A percentile compares a stretch with the other conserved stretches of the same genome.
phyloP scores from a whole-genome alignment of 345 rosid species.

The Combretum micranthum region DNA sequence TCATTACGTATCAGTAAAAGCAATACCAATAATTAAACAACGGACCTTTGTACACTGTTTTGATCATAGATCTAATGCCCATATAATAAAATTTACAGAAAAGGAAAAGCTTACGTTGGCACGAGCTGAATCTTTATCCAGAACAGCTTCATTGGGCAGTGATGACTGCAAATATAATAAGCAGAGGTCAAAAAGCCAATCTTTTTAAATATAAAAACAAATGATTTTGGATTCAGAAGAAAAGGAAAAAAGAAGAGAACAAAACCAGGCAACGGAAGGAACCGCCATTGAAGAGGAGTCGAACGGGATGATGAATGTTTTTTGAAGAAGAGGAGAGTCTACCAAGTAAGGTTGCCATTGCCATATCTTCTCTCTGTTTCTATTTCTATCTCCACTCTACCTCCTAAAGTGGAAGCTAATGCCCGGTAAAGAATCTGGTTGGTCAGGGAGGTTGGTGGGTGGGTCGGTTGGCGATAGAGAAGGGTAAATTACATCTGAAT shows the following conservation, averaged over 20 bases:
- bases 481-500: no score
- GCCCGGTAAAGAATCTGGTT: neutral
- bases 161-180: constrained; percentile 51
- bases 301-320: constrained; percentile 11
- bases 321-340: constrained; percentile 40
- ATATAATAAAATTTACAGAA: neutral
- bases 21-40: no score
- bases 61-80: neutral
- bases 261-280: constrained; percentile 45
- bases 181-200: constrained; percentile 4
- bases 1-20: no score
- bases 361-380: constrained; percentile 13
- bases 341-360: constrained; percentile 66
- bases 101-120: constrained; percentile 34
- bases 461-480: constrained; percentile 7
- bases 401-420: neutral
- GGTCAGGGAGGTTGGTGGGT: constrained; percentile 4
- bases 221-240: neutral
- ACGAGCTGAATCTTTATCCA: constrained; percentile 50
- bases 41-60: neutral
- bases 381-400: neutral
- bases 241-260: neutral
- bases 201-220: neutral
- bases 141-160: constrained; percentile 35
- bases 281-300: constrained; percentile 27